Base-by-base conservation (phyloP, 371 early-diverging fungal genomes). In the Lichtheimia ramosa region DNA sequence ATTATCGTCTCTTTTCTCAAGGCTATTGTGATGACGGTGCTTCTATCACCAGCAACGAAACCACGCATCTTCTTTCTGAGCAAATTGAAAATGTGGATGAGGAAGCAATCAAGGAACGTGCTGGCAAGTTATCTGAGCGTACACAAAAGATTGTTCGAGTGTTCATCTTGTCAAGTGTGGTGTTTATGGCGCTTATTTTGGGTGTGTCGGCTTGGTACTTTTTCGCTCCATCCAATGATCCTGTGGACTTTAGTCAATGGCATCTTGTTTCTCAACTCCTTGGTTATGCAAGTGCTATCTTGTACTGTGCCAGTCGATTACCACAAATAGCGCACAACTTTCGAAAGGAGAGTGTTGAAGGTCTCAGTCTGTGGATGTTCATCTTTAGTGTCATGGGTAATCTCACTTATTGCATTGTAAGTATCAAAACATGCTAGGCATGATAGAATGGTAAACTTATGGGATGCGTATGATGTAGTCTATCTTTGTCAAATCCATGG, bases 241-340 rank as follows among this genome's bases (percentile, higher is more conserved):
- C 68, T 20, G 58, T 71, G 1, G 80, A 79, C 54, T 24, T 58
- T 28, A 63, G 54, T 23, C 69, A 75, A 56, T 77, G 59, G 50
- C 82, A 70, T 39, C 52, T 63, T 8, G 51, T 68, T 39, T 79
- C 79, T 13, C 84, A 79, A 64, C 51, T 66, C 12, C 64, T 74
- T 56, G 87, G 81, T 48, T 86, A 71, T 82, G 74, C 68, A 23
- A 84, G 84, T 28, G 86, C 86, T 0, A 60, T 82, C 4, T 67
- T 86, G 43, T 89, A 85, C 51, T 72, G 82, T 69, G 25, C 74
- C 34, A 76, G 89, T 13, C 85, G 93, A 57, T 70, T 94, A 43
- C 95, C 95, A 3, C 95, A 95, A 65, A 89, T 95, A 62, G 79
- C 86, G 66, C 87, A 86, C 69, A 92, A 91, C 62, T 85, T 81